phyloP scores from a whole-genome alignment of 305 asterid species.

The Fraxinus dipetala region DNA sequence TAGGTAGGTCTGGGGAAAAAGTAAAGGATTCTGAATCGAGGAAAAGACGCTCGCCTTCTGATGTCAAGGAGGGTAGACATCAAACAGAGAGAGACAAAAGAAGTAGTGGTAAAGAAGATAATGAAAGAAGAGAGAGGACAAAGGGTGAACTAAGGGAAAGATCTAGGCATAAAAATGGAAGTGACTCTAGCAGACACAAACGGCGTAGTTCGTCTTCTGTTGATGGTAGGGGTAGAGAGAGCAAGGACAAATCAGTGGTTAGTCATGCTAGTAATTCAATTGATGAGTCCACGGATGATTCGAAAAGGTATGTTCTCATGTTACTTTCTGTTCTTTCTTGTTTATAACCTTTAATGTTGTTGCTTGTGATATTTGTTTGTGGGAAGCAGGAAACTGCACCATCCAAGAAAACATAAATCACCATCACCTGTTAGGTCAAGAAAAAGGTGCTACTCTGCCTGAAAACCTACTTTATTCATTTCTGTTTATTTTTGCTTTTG shows the following conservation, averaged over 20 bases:
- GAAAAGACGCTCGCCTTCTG: constrained; percentile 56
- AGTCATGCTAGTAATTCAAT: constrained; percentile 50
- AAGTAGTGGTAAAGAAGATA: constrained; percentile 43
- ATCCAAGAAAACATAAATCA: constrained; percentile 58
- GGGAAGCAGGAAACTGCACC: constrained; percentile 64
- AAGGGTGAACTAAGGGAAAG: constrained; percentile 66
- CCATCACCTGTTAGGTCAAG: constrained; percentile 74
- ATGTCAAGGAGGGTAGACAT: constrained; percentile 48
- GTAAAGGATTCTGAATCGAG: constrained; percentile 60
- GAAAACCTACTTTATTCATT: background rate
- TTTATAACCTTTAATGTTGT: constrained; percentile 9
- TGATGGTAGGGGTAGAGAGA: constrained; percentile 56
- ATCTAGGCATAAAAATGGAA: constrained; percentile 50
- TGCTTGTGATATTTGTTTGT: constrained; percentile 23
- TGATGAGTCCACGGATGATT: constrained; percentile 69
- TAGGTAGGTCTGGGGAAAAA: constrained; percentile 53
- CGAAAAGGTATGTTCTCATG: constrained; percentile 53
- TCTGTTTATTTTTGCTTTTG: background rate
- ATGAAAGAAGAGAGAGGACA: constrained; percentile 45
- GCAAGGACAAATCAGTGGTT: constrained; percentile 45
- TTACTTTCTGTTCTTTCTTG: constrained; percentile 1
- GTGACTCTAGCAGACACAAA: constrained; percentile 62
- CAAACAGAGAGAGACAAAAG: constrained; percentile 50
- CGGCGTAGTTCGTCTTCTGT: constrained; percentile 60
- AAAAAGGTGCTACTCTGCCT: constrained; percentile 57